Percentiles rank a stretch among this genome's conserved stretches.
Conservation (phyloP, 148 eudicot genomes). For the Rhododendron mucronatum region DNA sequence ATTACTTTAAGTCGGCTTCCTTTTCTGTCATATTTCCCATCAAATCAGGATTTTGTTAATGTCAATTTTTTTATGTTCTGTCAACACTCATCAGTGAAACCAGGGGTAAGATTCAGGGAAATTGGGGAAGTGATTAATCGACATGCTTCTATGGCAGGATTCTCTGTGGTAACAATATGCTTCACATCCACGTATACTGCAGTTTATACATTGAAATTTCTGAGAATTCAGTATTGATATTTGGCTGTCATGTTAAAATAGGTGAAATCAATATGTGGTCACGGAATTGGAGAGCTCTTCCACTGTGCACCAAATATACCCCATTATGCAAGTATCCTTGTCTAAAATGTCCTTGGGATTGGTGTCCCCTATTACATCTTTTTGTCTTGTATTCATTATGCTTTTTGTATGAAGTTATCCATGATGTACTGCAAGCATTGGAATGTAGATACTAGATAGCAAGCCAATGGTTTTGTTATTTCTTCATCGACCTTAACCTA, state of each 20-base stretch:
- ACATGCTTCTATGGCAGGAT: slow-evolving; percentile 90
- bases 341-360: slow-evolving; percentile 8
- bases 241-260: slow-evolving; percentile 25
- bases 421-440: background rate
- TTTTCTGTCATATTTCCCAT: background rate
- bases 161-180: slow-evolving; percentile 72
- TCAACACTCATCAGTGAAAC: slow-evolving; percentile 51
- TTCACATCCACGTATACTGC: background rate
- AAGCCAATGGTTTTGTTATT: background rate
- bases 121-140: slow-evolving; percentile 88
- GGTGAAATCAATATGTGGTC: slow-evolving; percentile 93
- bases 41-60: background rate
- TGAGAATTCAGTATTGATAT: background rate
- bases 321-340: slow-evolving; percentile 93
- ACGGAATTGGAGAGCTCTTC: slow-evolving; percentile 98
- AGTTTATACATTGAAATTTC: background rate
- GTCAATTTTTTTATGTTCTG: background rate
- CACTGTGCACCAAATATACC: slow-evolving; percentile 99
- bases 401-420: background rate
- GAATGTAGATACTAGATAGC: background rate
- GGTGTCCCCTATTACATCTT: background rate
- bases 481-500: slow-evolving; percentile 37
- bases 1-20: background rate
- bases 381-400: background rate
- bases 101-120: slow-evolving; percentile 94